A percentile compares a stretch with the other conserved stretches of the same genome.
Conservation (phyloP, 2,329 filamentous ascomycete genomes). For the Capronia americana region DNA sequence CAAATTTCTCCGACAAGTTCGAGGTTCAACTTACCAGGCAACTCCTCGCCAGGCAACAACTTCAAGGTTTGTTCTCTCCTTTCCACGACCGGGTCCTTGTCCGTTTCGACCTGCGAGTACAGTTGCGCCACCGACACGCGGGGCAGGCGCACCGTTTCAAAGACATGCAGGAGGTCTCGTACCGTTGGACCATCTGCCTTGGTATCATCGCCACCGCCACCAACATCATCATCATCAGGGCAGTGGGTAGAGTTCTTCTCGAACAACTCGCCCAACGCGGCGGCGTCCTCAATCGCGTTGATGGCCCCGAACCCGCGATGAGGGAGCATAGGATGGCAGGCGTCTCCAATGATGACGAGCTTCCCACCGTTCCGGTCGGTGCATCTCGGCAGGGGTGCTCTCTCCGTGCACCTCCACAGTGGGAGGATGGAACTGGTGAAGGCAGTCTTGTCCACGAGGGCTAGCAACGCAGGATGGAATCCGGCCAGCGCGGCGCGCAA, state of each 20-base stretch:
- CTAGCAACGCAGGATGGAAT: background rate
- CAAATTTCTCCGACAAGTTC: background rate
- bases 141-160: constrained; percentile 7
- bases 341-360: constrained; percentile 14
- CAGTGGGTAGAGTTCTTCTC: background rate
- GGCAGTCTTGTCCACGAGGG: background rate
- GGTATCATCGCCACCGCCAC: background rate
- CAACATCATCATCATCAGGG: background rate
- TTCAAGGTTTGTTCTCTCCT: background rate
- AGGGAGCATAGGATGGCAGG: constrained; percentile 10
- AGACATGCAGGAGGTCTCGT: background rate
- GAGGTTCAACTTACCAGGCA: constrained; percentile 1
- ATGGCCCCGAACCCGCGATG: constrained; percentile 15
- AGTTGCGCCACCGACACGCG: constrained; percentile 8
- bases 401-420: constrained; percentile 8
- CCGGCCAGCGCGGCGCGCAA: constrained; percentile 9
- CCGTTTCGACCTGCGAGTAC: constrained; percentile 16
- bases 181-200: background rate
- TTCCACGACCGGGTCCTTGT: constrained; percentile 7
- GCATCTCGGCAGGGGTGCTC: constrained; percentile 5
- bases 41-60: constrained; percentile 4
- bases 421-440: background rate
- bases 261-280: constrained; percentile 3
- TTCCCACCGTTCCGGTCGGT: background rate
- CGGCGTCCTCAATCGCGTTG: constrained; percentile 17